Evolutionary conservation across 352 stramenopile species (phyloP).

Genomic region (Globisporangium sylvaticum): DNA sequence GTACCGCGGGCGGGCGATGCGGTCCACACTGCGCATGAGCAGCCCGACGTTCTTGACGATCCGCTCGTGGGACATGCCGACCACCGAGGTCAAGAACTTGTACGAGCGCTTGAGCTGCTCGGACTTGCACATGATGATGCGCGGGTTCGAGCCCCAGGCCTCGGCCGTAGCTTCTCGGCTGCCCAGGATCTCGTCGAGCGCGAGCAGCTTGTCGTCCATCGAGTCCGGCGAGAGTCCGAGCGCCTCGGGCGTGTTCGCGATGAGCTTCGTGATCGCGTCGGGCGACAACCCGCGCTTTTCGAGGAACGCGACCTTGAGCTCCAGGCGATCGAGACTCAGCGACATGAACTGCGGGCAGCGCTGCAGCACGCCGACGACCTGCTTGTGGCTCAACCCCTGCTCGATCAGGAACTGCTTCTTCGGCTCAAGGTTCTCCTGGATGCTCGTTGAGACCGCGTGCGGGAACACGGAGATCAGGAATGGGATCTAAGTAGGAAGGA

Average conservation of each 20-base stretch:
- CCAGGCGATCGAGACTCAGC: slow-evolving; percentile 29
- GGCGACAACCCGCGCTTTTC: slow-evolving; percentile 25
- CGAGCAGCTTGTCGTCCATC: slow-evolving; percentile 39
- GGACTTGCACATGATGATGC: slow-evolving; percentile 55
- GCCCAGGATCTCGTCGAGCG: slow-evolving; percentile 42
- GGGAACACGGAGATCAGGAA: slow-evolving; percentile 57
- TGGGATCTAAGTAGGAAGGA: slow-evolving; percentile 28
- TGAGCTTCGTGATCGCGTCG: slow-evolving; percentile 28
- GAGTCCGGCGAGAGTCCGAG: slow-evolving; percentile 29
- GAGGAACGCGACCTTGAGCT: slow-evolving; percentile 28
- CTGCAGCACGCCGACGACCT: slow-evolving; percentile 40
- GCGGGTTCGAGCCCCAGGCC: slow-evolving; percentile 24
- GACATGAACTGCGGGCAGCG: slow-evolving; percentile 39
- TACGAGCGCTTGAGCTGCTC: slow-evolving; percentile 33
- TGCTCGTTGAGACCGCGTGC: slow-evolving; percentile 26
- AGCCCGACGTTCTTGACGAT: slow-evolving; percentile 26
- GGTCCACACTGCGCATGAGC: slow-evolving; percentile 39
- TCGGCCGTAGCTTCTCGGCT: slow-evolving; percentile 11
- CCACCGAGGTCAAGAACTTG: slow-evolving; percentile 28
- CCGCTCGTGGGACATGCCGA: slow-evolving; percentile 30
- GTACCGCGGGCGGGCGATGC: slow-evolving; percentile 40
- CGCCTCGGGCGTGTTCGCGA: slow-evolving; percentile 36
- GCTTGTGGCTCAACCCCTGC: slow-evolving; percentile 27
- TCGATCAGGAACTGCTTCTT: slow-evolving; percentile 38
- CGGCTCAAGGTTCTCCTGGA: slow-evolving; percentile 32